Percentiles rank a stretch among this genome's conserved stretches.
Evolutionary conservation across 2,329 filamentous ascomycete species (phyloP).

Genomic region (Neonectria sp.): DNA sequence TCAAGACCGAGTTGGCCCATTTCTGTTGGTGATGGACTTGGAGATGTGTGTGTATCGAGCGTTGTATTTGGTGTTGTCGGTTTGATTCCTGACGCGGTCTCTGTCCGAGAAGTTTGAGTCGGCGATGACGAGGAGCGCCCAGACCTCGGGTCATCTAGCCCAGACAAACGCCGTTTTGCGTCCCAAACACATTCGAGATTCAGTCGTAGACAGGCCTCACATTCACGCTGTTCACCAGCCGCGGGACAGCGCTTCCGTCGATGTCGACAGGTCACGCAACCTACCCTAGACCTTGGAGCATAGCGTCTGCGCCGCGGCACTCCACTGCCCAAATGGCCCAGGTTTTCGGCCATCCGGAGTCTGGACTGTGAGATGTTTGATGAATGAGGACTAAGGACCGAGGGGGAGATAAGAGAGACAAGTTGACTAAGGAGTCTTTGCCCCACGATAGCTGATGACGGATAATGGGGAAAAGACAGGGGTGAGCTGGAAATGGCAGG

Average conservation of each 20-base stretch:
- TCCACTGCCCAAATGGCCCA: not conserved
- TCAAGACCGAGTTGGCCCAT: not conserved
- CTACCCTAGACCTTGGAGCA: constrained; percentile 14
- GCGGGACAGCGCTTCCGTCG: constrained; percentile 27
- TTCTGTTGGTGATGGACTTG: constrained; percentile 1
- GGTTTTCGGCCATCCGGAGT: not conserved
- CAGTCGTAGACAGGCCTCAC: constrained; percentile 17
- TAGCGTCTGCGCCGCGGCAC: constrained; percentile 44
- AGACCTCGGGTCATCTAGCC: not conserved
- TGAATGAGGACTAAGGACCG: not conserved
- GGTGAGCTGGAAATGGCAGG: not conserved
- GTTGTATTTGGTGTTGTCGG: not conserved
- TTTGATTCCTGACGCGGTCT: not conserved
- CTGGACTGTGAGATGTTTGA: not conserved
- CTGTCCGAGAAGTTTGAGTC: not conserved
- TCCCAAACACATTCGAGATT: constrained; percentile 22
- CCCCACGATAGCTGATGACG: not conserved
- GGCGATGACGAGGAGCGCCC: not conserved
- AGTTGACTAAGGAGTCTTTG: not conserved
- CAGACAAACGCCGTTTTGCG: not conserved
- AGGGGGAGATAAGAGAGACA: not conserved
- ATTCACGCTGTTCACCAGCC: constrained; percentile 4
- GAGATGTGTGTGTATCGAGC: not conserved
- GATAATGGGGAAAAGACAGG: not conserved
- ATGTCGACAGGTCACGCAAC: constrained; percentile 31